Conservation (phyloP, 2,329 filamentous ascomycete genomes). For the Aspergillus nomiae region DNA sequence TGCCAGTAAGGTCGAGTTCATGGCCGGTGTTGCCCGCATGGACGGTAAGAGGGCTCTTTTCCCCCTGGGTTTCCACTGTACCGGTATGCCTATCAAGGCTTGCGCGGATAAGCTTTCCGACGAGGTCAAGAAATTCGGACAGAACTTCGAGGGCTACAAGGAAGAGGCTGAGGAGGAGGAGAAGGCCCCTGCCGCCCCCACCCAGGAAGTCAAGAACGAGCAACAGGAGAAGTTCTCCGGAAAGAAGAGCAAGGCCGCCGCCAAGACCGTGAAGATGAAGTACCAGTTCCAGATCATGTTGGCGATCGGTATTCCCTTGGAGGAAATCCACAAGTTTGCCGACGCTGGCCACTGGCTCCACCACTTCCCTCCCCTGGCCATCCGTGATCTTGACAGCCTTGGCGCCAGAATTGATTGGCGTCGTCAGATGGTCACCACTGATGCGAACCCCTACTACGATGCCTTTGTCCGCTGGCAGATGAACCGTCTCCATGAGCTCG, state of each 20-base stretch:
- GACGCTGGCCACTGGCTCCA: conserved; percentile 91
- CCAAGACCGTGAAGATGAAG: conserved; percentile 89
- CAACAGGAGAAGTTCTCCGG: conserved; percentile 87
- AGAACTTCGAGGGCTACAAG: conserved; percentile 78
- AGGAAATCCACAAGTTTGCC: conserved; percentile 91
- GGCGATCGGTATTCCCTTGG: conserved; percentile 79
- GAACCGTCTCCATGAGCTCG: conserved; percentile 82
- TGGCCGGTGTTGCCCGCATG: conserved; percentile 83
- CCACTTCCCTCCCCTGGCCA: conserved; percentile 81
- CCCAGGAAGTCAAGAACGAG: conserved; percentile 72
- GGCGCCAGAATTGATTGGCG: conserved; percentile 92
- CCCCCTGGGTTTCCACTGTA: conserved; percentile 93
- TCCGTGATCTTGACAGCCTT: conserved; percentile 76
- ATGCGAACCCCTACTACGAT: conserved; percentile 96
- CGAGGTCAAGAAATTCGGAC: conserved; percentile 86
- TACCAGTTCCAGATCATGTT: conserved; percentile 97
- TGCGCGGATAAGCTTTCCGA: conserved; percentile 92
- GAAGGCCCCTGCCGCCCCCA: conserved; percentile 59
- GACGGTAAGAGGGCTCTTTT: conserved; percentile 84
- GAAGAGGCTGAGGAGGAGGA: conserved; percentile 60
- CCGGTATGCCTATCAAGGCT: conserved; percentile 97
- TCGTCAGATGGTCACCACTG: conserved; percentile 88
- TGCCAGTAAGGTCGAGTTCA: conserved; percentile 90
- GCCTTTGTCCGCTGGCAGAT: conserved; percentile 97
- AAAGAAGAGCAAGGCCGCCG: conserved; percentile 88